phyloP scores from a whole-genome alignment of 441 rosid genomes.

The Capsella rubella region DNA sequence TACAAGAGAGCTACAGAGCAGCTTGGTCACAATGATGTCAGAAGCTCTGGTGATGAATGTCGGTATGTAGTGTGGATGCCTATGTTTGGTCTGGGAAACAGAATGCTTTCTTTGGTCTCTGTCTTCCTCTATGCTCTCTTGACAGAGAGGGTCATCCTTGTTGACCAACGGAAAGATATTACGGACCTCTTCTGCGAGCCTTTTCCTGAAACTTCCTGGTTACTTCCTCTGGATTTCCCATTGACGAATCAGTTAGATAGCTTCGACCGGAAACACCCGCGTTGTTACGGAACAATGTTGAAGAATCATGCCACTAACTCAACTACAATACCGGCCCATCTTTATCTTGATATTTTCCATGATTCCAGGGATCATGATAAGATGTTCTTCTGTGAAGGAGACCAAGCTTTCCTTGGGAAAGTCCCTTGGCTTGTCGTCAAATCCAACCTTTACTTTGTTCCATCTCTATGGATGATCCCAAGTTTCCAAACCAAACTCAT shows the following conservation, averaged over 20 bases:
- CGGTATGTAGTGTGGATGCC: conserved; percentile 63
- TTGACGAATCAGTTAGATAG: conserved; percentile 48
- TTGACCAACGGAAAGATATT: conserved; percentile 61
- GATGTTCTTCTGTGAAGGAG: conserved; percentile 68
- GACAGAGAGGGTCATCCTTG: conserved; percentile 66
- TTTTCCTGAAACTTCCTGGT: conserved; percentile 69
- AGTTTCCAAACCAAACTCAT: conserved; percentile 59
- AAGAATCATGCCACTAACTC: conserved; percentile 40
- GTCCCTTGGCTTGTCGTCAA: conserved; percentile 67
- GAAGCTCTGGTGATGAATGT: conserved; percentile 44
- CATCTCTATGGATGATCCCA: conserved; percentile 69
- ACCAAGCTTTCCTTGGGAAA: conserved; percentile 54
- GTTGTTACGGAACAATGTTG: conserved; percentile 61
- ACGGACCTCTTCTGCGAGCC: conserved; percentile 76
- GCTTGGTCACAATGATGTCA: conserved; percentile 43
- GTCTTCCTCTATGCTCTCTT: conserved; percentile 75
- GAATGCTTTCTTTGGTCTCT: conserved; percentile 62
- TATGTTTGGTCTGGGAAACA: conserved; percentile 72
- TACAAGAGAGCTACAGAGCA: conserved; percentile 52
- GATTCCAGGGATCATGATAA: conserved; percentile 62
- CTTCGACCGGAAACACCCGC: conserved; percentile 46
- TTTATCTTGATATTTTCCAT: conserved; percentile 59
- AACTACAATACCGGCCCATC: conserved; percentile 42
- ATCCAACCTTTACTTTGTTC: conserved; percentile 72
- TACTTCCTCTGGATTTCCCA: conserved; percentile 67